phyloP scores from a whole-genome alignment of 805 yeast species.

The Saccharomyces kudriavzevii region DNA sequence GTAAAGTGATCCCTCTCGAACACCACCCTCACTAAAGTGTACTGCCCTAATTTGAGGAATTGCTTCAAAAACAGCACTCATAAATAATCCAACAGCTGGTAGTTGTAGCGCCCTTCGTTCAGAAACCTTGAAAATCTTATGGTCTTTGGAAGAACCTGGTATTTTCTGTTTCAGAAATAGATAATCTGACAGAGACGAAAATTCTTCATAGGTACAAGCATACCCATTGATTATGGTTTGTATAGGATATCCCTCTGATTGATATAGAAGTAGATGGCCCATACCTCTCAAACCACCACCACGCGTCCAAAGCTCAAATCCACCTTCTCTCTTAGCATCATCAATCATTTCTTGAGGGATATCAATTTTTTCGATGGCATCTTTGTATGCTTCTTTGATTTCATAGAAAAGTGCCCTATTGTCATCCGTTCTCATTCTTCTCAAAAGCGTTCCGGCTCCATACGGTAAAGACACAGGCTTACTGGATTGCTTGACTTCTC shows the following conservation, averaged over 20 bases:
- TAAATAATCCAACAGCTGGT: slow-evolving; percentile 59
- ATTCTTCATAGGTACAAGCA: slow-evolving; percentile 47
- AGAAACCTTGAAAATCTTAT: slow-evolving; percentile 52
- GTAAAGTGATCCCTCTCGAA: slow-evolving; percentile 66
- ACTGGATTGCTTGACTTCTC: slow-evolving; percentile 46
- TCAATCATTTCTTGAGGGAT: slow-evolving; percentile 45
- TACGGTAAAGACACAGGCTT: slow-evolving; percentile 60
- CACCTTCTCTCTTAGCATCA: slow-evolving; percentile 48
- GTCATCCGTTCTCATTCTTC: slow-evolving; percentile 46
- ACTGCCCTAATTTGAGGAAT: slow-evolving; percentile 54
- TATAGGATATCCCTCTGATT: slow-evolving; percentile 52
- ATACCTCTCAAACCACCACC: slow-evolving; percentile 72
- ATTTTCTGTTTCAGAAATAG: slow-evolving; percentile 41
- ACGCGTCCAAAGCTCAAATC: slow-evolving; percentile 55
- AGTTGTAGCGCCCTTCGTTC: slow-evolving; percentile 57
- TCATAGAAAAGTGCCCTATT: slow-evolving; percentile 44
- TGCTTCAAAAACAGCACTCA: slow-evolving; percentile 55
- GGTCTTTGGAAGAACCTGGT: slow-evolving; percentile 33
- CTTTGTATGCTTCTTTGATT: slow-evolving; percentile 42
- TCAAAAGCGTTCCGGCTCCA: slow-evolving; percentile 63
- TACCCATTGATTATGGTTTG: slow-evolving; percentile 66
- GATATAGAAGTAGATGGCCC: slow-evolving; percentile 50
- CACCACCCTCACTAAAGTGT: slow-evolving; percentile 70
- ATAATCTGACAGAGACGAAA: slow-evolving; percentile 44
- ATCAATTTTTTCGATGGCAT: slow-evolving; percentile 43